Base-by-base conservation (phyloP, 225 moss, liverwort and hornwort genomes). In the Thuidium tamariscinum region DNA sequence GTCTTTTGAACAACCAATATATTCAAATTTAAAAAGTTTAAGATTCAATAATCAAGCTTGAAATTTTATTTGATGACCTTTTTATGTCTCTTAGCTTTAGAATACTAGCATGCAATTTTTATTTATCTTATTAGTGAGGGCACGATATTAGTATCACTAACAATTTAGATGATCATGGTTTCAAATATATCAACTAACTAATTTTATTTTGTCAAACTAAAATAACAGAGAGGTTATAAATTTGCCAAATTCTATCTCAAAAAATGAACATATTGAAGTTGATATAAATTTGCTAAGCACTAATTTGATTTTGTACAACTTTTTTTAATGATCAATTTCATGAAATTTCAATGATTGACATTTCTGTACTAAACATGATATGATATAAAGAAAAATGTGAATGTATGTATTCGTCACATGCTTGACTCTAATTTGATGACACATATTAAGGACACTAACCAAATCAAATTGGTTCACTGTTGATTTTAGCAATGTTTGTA, bases 1-100 rank as follows among this genome's bases (percentile, higher is more conserved):
- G 7, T 16, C 44, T 26, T 27, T 44, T 44, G 9, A 71, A 3
- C 10, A 44, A 44, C 6, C 27, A 42, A 42, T 3, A 27, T 3
- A 11, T 44, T 42, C 7, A 48, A 73, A 32, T 32, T 30, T 7
- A 4, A 19, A 42, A 37, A 12, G 0, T 36, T 11, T 19, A 72
- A 19, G 7, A 72, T 72, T 30, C 4, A 11, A 11, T 17, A 29
- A 30, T 6, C 3, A 11, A 46, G 2, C 19, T 30, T 46, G 17
- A 6, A 10, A 46, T 29, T 36, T 42, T 70, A 4, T 68, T 0
- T 0, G 1, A 39, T 68, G 13, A 23, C 14, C 4, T 37, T 23
- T 7, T 65, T 11, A 36, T 13, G 3, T 70, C 16, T 42, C 16
- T 71, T 2, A 0, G 1, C 10, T 44, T 71, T 16, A 0, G 16